Conservation (phyloP, 2,329 filamentous ascomycete genomes). For the Emmonsia crescens region DNA sequence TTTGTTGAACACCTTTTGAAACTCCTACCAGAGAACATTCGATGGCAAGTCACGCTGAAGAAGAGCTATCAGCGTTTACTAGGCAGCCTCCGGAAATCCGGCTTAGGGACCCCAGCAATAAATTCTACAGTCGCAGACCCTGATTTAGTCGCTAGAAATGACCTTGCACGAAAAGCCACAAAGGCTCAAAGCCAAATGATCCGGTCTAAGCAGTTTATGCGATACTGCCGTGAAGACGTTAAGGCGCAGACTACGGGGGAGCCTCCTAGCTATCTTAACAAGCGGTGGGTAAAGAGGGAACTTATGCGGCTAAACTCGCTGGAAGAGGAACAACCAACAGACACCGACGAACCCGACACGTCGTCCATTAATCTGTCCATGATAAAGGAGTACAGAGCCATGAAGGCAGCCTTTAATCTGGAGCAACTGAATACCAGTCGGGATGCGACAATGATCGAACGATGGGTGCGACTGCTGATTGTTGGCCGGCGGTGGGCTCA, state of each 20-base stretch:
- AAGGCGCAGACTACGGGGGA: background rate
- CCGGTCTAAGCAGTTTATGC: background rate
- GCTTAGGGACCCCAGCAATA: background rate
- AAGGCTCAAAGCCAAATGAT: background rate
- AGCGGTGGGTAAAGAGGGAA: background rate
- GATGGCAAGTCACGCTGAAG: background rate
- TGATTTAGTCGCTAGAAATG: background rate
- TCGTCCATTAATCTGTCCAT: background rate
- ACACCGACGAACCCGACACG: background rate
- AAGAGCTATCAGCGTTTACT: background rate
- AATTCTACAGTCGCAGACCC: background rate
- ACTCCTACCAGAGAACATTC: background rate
- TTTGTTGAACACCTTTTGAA: background rate
- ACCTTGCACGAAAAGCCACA: background rate
- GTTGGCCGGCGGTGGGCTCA: conserved; percentile 10
- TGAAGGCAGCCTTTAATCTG: background rate
- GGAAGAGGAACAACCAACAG: background rate
- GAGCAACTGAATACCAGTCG: conserved; percentile 2
- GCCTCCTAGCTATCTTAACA: background rate
- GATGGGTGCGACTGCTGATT: conserved; percentile 13
- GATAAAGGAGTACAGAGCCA: conserved; percentile 2
- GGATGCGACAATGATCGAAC: conserved; percentile 7
- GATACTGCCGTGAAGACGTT: background rate
- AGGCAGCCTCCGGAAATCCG: background rate
- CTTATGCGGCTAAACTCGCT: background rate